These are phyloP conservation scores for Misopates orontium DNA, from an alignment of 257 asterid species.

Conservation along the genomic window DNA sequence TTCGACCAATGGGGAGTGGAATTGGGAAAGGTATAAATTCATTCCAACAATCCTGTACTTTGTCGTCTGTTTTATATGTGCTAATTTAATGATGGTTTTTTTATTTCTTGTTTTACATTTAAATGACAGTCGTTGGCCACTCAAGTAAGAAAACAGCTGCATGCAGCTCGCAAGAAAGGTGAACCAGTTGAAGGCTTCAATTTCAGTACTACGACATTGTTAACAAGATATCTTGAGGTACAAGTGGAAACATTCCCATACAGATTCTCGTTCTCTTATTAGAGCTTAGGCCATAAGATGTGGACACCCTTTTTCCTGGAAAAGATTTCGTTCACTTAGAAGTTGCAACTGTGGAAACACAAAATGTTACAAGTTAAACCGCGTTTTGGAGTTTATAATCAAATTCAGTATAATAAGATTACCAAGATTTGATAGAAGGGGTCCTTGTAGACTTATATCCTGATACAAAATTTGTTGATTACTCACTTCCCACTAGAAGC, in stretches of 20 bases:
- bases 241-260: slow-evolving; percentile 16
- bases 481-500: background rate
- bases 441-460: slow-evolving; percentile 1
- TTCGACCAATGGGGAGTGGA: slow-evolving; percentile 99
- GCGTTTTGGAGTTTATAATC: background rate
- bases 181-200: slow-evolving; percentile 83
- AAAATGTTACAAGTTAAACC: background rate
- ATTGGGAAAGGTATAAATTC: slow-evolving; percentile 75
- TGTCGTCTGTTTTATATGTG: background rate
- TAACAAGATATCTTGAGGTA: slow-evolving; percentile 79
- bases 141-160: slow-evolving; percentile 95
- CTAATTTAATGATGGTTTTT: slow-evolving; percentile 9
- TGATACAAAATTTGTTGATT: slow-evolving; percentile 2
- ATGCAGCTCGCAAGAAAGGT: slow-evolving; percentile 86
- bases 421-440: background rate
- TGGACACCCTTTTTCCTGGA: background rate
- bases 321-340: background rate
- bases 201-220: slow-evolving; percentile 68
- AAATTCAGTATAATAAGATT: too few species aligned
- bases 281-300: background rate
- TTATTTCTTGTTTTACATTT: slow-evolving; percentile 7
- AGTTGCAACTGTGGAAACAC: background rate
- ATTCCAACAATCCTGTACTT: background rate
- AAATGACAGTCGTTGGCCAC: slow-evolving; percentile 81
- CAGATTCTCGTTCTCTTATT: slow-evolving; percentile 12